phyloP scores from a whole-genome alignment of 306 rosid species.

The Canavalia ensiformis region DNA sequence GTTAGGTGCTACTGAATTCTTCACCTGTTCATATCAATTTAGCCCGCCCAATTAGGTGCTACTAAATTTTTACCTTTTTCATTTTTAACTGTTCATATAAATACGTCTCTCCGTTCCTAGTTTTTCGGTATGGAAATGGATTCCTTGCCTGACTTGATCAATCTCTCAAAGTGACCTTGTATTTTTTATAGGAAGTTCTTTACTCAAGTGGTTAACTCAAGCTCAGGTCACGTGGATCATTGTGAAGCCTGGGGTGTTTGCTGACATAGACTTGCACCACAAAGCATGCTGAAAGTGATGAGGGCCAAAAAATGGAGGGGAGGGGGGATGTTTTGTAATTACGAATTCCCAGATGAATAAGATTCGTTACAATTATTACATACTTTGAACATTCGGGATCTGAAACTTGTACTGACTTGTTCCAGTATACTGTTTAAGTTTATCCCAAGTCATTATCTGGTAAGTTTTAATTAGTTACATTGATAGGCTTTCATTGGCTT shows the following conservation, averaged over 20 bases:
- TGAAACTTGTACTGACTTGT: conserved; percentile 38
- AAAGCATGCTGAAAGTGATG: conserved; percentile 21
- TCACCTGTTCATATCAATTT: conserved; percentile 62
- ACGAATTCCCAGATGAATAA: conserved; percentile 23
- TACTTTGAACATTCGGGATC: conserved; percentile 11
- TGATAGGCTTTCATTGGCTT: neutral
- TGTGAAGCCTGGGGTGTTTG: conserved; percentile 3
- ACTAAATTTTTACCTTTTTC: conserved; percentile 45
- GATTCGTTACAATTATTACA: conserved; percentile 18
- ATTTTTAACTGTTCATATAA: conserved; percentile 54
- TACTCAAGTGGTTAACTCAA: neutral
- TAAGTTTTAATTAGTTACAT: neutral
- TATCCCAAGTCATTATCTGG: neutral
- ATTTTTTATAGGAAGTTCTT: conserved; percentile 26
- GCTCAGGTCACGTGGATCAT: conserved; percentile 20
- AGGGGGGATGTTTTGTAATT: conserved; percentile 24
- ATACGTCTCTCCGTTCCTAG: conserved; percentile 33
- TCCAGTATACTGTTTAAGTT: conserved; percentile 11
- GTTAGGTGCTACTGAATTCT: conserved; percentile 56
- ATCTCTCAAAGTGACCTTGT: conserved; percentile 1
- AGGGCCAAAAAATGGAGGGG: neutral
- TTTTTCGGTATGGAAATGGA: conserved; percentile 44
- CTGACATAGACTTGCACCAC: conserved; percentile 12
- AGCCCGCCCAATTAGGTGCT: conserved; percentile 52
- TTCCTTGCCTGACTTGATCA: conserved; percentile 35